Conservation (phyloP, 2,329 filamentous ascomycete species). For the Cytospora leucostoma region DNA sequence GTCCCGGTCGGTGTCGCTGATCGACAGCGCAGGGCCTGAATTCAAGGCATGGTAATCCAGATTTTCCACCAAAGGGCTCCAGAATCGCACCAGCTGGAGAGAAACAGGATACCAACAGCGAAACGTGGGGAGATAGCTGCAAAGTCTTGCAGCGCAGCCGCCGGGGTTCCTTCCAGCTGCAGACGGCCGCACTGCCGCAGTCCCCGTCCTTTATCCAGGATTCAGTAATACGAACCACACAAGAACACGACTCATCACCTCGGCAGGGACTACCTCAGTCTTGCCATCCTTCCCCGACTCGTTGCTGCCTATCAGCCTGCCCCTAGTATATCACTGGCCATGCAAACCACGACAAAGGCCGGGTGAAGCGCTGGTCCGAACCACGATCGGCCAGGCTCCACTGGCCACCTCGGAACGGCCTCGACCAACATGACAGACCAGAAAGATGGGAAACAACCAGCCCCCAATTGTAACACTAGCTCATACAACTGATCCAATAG, state of each 20-base stretch:
- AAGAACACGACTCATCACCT: conserved; percentile 14
- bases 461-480: background rate
- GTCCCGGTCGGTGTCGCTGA: conserved; percentile 1
- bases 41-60: background rate
- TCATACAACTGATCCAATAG: conserved; percentile 8
- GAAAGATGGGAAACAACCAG: conserved; percentile 3
- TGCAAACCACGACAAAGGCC: background rate
- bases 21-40: background rate
- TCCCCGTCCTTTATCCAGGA: conserved; percentile 5
- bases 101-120: background rate
- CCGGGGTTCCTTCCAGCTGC: conserved; percentile 11
- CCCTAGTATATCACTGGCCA: background rate
- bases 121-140: conserved; percentile 13
- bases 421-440: background rate
- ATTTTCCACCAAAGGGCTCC: background rate
- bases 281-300: background rate
- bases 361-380: conserved; percentile 15
- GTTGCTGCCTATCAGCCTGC: background rate
- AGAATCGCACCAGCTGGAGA: background rate
- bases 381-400: conserved; percentile 10
- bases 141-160: conserved; percentile 22
- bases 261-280: background rate
- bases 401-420: background rate
- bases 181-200: conserved; percentile 3
- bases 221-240: conserved; percentile 20